phyloP scores from a whole-genome alignment of 2,329 filamentous ascomycete species.

The Neofusicoccum umdonicola region DNA sequence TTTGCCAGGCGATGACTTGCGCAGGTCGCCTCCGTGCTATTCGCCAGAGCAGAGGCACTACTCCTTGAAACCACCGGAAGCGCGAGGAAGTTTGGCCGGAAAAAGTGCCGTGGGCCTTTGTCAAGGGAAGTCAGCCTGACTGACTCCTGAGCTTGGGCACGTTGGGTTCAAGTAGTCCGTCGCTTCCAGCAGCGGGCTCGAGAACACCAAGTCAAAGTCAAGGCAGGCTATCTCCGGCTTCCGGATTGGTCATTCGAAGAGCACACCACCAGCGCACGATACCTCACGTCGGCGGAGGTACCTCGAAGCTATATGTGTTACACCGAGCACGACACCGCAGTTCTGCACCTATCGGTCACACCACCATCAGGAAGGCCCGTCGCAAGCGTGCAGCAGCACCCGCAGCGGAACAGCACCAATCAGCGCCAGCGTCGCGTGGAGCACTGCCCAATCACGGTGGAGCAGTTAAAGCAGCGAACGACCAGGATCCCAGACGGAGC shows the following conservation, averaged over 20 bases:
- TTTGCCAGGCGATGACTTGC: not conserved
- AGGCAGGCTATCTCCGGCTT: not conserved
- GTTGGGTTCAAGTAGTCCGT: not conserved
- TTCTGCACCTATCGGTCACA: constrained; percentile 9
- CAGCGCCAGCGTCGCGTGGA: not conserved
- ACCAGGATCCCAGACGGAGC: not conserved
- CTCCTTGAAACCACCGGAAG: not conserved
- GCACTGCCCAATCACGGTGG: not conserved
- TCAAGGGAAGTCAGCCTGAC: not conserved
- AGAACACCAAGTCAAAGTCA: not conserved
- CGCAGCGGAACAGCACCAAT: not conserved
- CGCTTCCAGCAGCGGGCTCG: not conserved
- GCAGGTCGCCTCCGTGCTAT: not conserved
- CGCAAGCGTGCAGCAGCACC: not conserved
- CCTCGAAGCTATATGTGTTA: constrained; percentile 15
- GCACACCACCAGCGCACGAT: constrained; percentile 11
- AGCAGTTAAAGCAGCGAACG: not conserved
- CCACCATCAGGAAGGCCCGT: constrained; percentile 10
- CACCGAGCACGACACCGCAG: constrained; percentile 1
- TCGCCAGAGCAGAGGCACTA: not conserved
- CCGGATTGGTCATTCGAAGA: not conserved
- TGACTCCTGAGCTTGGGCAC: not conserved
- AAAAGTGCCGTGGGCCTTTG: not conserved
- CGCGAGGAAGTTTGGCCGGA: not conserved
- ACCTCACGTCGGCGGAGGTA: not conserved